These are phyloP conservation scores for Trichoderma cornu-damae DNA, from an alignment of 2,329 filamentous ascomycete genomes.

Conservation along the genomic window DNA sequence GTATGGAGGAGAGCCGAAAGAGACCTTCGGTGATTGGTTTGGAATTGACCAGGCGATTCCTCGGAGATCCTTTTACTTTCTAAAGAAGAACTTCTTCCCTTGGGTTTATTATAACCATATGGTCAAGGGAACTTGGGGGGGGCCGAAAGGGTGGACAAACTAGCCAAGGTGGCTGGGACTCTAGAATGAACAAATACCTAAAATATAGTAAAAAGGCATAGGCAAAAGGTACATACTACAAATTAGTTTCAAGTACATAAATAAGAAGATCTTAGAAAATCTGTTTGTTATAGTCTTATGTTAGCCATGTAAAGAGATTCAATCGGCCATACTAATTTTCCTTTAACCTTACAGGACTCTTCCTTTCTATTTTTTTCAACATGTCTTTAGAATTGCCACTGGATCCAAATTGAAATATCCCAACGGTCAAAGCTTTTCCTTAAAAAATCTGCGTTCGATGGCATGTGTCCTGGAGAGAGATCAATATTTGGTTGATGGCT, in stretches of 20 bases:
- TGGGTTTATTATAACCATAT: constrained; percentile 59
- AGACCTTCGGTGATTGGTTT: constrained; percentile 52
- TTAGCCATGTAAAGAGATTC: constrained; percentile 19
- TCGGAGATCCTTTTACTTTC: constrained; percentile 52
- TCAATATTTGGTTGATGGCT: constrained; percentile 10
- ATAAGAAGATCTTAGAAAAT: no score
- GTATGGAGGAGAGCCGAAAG: constrained; percentile 58
- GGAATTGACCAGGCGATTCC: constrained; percentile 55
- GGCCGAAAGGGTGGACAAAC: constrained; percentile 48
- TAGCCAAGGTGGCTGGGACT: neutral
- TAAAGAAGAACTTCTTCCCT: constrained; percentile 64
- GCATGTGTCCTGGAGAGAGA: constrained; percentile 21
- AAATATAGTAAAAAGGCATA: neutral
- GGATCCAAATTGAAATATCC: neutral
- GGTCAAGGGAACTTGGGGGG: constrained; percentile 59
- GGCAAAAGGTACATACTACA: no score
- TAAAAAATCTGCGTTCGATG: constrained; percentile 13
- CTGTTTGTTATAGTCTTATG: constrained; percentile 16
- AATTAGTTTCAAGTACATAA: no score
- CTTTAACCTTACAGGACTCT: constrained; percentile 17
- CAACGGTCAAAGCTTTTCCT: constrained; percentile 19
- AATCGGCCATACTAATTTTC: constrained; percentile 23
- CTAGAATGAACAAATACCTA: no score
- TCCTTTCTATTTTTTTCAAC: constrained; percentile 20
- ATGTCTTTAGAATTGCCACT: constrained; percentile 14